Evolutionary conservation across 2,329 filamentous ascomycete species (phyloP), one percentile per base, ranked within the genome.

Genomic region (Colletotrichum incanum): DNA sequence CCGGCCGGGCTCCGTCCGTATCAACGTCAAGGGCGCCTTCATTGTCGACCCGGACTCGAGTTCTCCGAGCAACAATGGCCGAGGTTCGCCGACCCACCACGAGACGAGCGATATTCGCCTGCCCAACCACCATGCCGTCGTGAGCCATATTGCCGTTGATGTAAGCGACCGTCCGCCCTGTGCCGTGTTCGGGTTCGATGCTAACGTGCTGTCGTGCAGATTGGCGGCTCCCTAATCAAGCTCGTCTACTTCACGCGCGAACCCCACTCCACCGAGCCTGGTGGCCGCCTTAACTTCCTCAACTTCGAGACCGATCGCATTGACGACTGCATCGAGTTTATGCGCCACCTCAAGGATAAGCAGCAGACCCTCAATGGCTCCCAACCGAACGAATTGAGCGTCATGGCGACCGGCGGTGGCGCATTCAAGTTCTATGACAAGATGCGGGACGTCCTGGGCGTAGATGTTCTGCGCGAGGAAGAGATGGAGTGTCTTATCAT

Each of bases 401-500:
- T 99, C 74, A 97, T 98, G 91, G 96, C 96, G 2, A 99, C 96
- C 0, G 96, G 96, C 7, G 96, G 96, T 37, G 96, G 96, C 26
- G 95, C 96, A 6, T 98, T 94, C 87, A 98, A 98, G 82, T 99
- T 94, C 84, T 98, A 98, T 82, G 95, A 98, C 81, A 92, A 91
- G 82, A 94, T 99, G 77, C 92, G 91, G 79, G 90, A 96, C 74
- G 91, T 92, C 5, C 85, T 99, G 62, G 93, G 93, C 18, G 94
- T 98, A 1, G 93, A 98, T 79, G 95, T 99, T 26, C 86, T 95
- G 77, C 88, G 95, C 54, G 96, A 98, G 82, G 96, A 99, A 79
- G 96, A 99, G 84, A 99, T 99, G 96, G 95, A 98, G 82, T 99
- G 96, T 80, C 85, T 99, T 71, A 99, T 99, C 75, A 96, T 96